phyloP scores from a whole-genome alignment of 495 filamentous ascomycete species.

The Penicillium argentinense region DNA sequence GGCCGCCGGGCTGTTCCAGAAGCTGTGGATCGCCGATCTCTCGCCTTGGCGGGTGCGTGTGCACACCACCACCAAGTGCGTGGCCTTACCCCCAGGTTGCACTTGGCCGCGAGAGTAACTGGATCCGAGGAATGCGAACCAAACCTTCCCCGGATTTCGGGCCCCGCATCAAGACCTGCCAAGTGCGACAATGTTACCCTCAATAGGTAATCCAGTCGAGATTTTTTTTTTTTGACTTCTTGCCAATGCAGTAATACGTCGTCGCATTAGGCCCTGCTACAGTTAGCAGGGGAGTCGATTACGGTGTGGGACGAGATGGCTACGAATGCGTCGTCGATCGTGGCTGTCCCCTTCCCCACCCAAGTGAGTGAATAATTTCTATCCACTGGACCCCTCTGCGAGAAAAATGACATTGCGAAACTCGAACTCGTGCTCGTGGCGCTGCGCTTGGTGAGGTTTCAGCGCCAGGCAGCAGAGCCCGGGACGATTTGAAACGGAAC shows the following conservation, averaged over 20 bases:
- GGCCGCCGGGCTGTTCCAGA: slow-evolving; percentile 35
- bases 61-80: slow-evolving; percentile 5
- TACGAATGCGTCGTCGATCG: slow-evolving; percentile 3
- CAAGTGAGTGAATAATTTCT: too few relatives aligned
- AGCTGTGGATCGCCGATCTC: slow-evolving; percentile 44
- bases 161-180: slow-evolving; percentile 24
- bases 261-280: too few relatives aligned
- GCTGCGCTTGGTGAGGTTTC: slow-evolving; percentile 13
- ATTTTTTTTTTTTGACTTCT: too few relatives aligned
- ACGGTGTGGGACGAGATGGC: too few relatives aligned
- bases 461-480: slow-evolving; percentile 14
- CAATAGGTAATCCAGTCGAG: slow-evolving; percentile 1
- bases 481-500: slow-evolving; percentile 22
- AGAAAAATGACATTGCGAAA: too few relatives aligned
- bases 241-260: too few relatives aligned
- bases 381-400: too few relatives aligned
- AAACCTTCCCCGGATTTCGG: slow-evolving; percentile 27
- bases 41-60: slow-evolving; percentile 37
- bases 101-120: slow-evolving; percentile 12
- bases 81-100: slow-evolving; percentile 9
- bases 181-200: slow-evolving; percentile 24
- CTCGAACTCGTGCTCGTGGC: slow-evolving; percentile 8
- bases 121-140: slow-evolving; percentile 12
- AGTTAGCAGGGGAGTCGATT: too few relatives aligned
- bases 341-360: neutral